Conservation (phyloP, 179 eudicot genomes). For the Corrigiola litoralis region DNA sequence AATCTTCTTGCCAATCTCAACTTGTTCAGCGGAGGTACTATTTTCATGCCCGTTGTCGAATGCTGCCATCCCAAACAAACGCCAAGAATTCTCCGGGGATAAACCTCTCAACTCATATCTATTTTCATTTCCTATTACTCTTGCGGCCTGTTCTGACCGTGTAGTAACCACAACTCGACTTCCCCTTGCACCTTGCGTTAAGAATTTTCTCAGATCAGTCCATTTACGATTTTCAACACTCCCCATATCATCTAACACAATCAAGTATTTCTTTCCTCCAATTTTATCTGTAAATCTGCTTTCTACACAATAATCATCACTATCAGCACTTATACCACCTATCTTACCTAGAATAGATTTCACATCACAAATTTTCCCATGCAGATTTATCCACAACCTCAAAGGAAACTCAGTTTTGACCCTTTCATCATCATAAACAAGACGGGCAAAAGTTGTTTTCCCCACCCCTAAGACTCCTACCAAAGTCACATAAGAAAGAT, state of each 20-base stretch:
- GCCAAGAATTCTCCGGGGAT: constrained; percentile 3
- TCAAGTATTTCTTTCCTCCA: constrained; percentile 17
- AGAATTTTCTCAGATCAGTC: constrained; percentile 9
- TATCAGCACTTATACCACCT: background rate
- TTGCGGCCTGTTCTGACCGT: background rate
- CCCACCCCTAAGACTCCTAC: constrained; percentile 32
- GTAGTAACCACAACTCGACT: constrained; percentile 22
- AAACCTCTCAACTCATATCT: constrained; percentile 6
- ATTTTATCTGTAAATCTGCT: constrained; percentile 1
- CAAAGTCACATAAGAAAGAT: constrained; percentile 10
- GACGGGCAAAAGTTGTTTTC: constrained; percentile 29
- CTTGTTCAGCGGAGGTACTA: background rate
- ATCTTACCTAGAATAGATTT: background rate
- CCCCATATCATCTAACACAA: constrained; percentile 34
- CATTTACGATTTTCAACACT: constrained; percentile 23
- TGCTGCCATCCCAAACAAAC: background rate
- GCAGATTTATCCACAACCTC: constrained; percentile 18
- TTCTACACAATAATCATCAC: background rate
- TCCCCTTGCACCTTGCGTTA: constrained; percentile 12
- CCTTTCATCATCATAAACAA: constrained; percentile 14
- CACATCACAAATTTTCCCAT: background rate
- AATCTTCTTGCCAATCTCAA: background rate
- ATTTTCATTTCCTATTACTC: background rate
- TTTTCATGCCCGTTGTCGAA: background rate
- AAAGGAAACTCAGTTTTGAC: constrained; percentile 9